Conservation (phyloP, 331 rosid species). For the Erythrophleum ivorense region DNA sequence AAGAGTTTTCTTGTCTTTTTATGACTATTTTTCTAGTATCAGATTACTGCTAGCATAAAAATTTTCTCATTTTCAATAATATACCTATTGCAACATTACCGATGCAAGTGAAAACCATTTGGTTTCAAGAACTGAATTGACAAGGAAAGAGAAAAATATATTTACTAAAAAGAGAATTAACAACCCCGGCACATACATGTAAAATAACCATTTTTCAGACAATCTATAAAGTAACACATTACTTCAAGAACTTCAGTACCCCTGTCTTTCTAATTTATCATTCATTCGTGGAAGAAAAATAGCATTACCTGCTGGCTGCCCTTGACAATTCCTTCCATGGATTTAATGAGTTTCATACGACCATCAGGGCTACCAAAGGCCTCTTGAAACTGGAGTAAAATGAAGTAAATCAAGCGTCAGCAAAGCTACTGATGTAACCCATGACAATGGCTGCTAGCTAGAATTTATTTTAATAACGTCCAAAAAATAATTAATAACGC, state of each 20-base stretch:
- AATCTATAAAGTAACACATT: neutral
- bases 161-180: neutral
- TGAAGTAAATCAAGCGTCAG: neutral
- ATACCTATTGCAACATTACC: neutral
- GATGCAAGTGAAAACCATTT: neutral
- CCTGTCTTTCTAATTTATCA: slow-evolving; percentile 14
- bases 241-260: slow-evolving; percentile 18
- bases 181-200: neutral
- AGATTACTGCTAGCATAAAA: neutral
- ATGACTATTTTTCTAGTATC: neutral
- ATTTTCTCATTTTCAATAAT: neutral
- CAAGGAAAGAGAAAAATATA: slow-evolving; percentile 11
- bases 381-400: slow-evolving; percentile 75
- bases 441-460: neutral
- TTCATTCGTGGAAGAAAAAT: slow-evolving; percentile 17
- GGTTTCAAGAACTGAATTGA: neutral
- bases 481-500: neutral
- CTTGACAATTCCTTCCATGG: slow-evolving; percentile 94
- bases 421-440: neutral
- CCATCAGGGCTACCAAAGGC: slow-evolving; percentile 78
- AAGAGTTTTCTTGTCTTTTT: neutral
- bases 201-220: neutral
- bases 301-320: slow-evolving; percentile 83
- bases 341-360: slow-evolving; percentile 69
- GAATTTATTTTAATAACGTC: slow-evolving; percentile 30